These are phyloP conservation scores for Tuber aestivum DNA, from an alignment of 495 filamentous ascomycete genomes.

Conservation along the genomic window DNA sequence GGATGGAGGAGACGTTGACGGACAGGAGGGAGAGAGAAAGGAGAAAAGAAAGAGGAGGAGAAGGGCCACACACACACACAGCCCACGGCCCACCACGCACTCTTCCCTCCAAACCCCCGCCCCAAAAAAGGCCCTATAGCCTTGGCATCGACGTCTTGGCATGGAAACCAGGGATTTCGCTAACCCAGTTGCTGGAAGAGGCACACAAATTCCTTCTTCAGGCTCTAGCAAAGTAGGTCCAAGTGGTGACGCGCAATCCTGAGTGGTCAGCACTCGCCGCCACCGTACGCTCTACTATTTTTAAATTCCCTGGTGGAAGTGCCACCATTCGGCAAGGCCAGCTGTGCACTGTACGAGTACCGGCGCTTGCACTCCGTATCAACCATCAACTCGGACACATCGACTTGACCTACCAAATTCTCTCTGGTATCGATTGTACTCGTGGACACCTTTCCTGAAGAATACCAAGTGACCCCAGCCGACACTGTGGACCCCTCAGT, in stretches of 20 bases:
- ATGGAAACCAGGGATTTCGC: slow-evolving; percentile 21
- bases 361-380: too few species aligned
- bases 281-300: slow-evolving; percentile 6
- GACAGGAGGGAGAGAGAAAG: slow-evolving; percentile 45
- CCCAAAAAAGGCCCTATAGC: slow-evolving; percentile 15
- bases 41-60: slow-evolving; percentile 49
- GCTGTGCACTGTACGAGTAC: background rate
- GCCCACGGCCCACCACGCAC: slow-evolving; percentile 25
- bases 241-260: slow-evolving; percentile 29
- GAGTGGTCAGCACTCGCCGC: slow-evolving; percentile 23
- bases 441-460: background rate
- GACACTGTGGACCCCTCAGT: background rate
- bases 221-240: slow-evolving; percentile 16
- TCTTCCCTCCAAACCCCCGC: slow-evolving; percentile 20
- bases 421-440: background rate
- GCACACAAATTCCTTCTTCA: slow-evolving; percentile 30
- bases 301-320: background rate
- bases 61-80: slow-evolving; percentile 34
- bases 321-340: background rate
- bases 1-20: slow-evolving; percentile 37
- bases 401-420: background rate
- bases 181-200: slow-evolving; percentile 24
- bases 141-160: slow-evolving; percentile 19
- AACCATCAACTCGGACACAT: background rate
- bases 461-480: background rate